Conservation (phyloP, 352 stramenopile genomes). For the Globisporangium recalcitrans region DNA sequence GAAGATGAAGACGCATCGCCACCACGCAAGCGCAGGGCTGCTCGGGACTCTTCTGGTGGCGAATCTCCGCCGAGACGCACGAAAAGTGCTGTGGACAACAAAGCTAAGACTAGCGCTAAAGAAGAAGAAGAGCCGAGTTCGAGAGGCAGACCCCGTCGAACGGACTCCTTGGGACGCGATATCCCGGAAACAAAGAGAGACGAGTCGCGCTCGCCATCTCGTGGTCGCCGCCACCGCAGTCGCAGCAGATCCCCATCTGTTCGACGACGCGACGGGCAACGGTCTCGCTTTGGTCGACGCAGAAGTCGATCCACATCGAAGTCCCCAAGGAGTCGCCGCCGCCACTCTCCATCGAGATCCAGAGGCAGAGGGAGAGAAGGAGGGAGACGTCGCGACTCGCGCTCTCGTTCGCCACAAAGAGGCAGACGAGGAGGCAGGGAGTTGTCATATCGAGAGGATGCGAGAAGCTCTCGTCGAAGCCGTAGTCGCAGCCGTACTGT, state of each 20-base stretch:
- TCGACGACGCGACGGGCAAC: background rate
- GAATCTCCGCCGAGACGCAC: slow-evolving; percentile 1
- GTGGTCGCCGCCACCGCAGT: slow-evolving; percentile 1
- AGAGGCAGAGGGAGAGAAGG: slow-evolving; percentile 1
- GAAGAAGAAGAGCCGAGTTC: background rate
- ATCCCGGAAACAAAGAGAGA: slow-evolving; percentile 4
- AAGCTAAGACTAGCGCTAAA: background rate
- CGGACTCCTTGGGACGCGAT: slow-evolving; percentile 23
- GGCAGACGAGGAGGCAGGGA: background rate
- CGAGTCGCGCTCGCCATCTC: background rate
- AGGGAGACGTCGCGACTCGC: background rate
- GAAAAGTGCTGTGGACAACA: background rate
- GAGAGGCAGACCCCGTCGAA: slow-evolving; percentile 13
- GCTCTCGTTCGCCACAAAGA: slow-evolving; percentile 6
- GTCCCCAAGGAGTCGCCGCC: slow-evolving; percentile 9
- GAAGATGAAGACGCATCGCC: slow-evolving; percentile 19
- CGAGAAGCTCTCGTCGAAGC: background rate
- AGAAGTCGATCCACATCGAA: slow-evolving; percentile 1
- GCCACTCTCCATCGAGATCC: slow-evolving; percentile 25
- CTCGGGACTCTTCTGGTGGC: background rate
- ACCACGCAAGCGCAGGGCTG: slow-evolving; percentile 11
- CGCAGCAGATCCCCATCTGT: background rate
- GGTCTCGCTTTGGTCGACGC: background rate
- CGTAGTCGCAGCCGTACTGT: slow-evolving; percentile 1
- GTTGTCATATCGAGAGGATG: background rate